These are phyloP conservation scores for Podospora conica DNA, from an alignment of 495 filamentous ascomycete genomes.

Conservation along the genomic window DNA sequence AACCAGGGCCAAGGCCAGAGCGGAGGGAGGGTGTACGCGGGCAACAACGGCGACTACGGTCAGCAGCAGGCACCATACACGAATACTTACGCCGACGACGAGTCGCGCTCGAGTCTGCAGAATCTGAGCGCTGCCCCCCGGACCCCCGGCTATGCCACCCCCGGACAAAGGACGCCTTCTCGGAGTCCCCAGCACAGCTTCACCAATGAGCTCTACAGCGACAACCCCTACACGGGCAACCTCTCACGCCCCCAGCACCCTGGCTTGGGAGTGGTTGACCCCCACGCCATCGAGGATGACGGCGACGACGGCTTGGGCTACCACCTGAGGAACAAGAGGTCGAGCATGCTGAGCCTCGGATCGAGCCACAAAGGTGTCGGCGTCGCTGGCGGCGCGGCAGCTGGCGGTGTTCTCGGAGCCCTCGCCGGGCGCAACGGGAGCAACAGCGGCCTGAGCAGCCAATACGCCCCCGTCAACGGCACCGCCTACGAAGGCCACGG, in stretches of 20 bases:
- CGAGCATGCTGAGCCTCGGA: constrained; percentile 49
- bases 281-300: constrained; percentile 75
- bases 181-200: constrained; percentile 22
- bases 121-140: constrained; percentile 14
- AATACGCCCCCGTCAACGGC: constrained; percentile 35
- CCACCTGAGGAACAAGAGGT: constrained; percentile 32
- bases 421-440: constrained; percentile 34
- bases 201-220: constrained; percentile 27
- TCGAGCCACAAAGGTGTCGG: constrained; percentile 33
- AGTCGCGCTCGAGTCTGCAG: constrained; percentile 21
- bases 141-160: constrained; percentile 16
- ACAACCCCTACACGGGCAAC: constrained; percentile 44
- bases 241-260: constrained; percentile 55
- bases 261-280: constrained; percentile 57
- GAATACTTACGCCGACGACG: constrained; percentile 3
- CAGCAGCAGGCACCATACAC: constrained; percentile 16
- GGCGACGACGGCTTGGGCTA: constrained; percentile 73
- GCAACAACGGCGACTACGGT: constrained; percentile 14
- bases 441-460: constrained; percentile 29
- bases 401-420: constrained; percentile 51
- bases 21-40: constrained; percentile 7
- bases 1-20: constrained; percentile 29
- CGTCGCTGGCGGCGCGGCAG: constrained; percentile 43
- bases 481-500: constrained; percentile 22
- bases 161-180: constrained; percentile 23